phyloP scores from a whole-genome alignment of 1,284 basidiomycete species.

The Meripilus lineatus region DNA sequence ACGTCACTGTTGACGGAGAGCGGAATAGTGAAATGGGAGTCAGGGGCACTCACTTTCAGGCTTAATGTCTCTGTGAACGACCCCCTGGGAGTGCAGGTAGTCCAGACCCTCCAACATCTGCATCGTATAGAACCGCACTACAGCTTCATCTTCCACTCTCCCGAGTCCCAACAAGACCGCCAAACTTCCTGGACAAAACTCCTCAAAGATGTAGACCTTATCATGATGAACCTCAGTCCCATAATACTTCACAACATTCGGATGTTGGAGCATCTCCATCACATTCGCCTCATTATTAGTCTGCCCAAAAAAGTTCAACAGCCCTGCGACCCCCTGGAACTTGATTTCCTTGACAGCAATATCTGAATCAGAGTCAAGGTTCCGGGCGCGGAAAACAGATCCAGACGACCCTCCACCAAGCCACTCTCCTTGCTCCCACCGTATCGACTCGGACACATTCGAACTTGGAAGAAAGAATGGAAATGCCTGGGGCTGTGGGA shows the following conservation, averaged over 20 bases:
- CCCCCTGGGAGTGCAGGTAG: constrained; percentile 95
- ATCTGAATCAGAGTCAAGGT: constrained; percentile 91
- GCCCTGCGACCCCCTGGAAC: constrained; percentile 86
- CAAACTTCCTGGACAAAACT: constrained; percentile 95
- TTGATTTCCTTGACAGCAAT: constrained; percentile 99
- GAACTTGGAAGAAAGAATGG: no score
- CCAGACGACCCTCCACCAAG: constrained; percentile 98
- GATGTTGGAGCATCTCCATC: constrained; percentile 98
- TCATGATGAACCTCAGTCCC: constrained; percentile 99
- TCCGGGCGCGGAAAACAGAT: constrained; percentile 96
- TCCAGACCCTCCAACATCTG: constrained; percentile 95
- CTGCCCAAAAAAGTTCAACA: constrained; percentile 84
- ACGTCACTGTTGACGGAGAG: no score
- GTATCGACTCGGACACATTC: no score
- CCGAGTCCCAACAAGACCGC: constrained; percentile 90
- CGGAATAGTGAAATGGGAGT: background rate
- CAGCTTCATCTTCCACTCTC: constrained; percentile 93
- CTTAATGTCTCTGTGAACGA: constrained; percentile 99
- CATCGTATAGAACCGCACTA: constrained; percentile 93
- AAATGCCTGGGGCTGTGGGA: constrained; percentile 91
- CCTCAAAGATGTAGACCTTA: constrained; percentile 99
- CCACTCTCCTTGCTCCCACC: constrained; percentile 98
- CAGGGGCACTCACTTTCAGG: constrained; percentile 97
- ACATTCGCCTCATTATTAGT: constrained; percentile 97
- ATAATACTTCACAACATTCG: constrained; percentile 98